These are phyloP conservation scores for Linnemannia schmuckeri DNA, from an alignment of 192 early-diverging fungal genomes.

Conservation along the genomic window DNA sequence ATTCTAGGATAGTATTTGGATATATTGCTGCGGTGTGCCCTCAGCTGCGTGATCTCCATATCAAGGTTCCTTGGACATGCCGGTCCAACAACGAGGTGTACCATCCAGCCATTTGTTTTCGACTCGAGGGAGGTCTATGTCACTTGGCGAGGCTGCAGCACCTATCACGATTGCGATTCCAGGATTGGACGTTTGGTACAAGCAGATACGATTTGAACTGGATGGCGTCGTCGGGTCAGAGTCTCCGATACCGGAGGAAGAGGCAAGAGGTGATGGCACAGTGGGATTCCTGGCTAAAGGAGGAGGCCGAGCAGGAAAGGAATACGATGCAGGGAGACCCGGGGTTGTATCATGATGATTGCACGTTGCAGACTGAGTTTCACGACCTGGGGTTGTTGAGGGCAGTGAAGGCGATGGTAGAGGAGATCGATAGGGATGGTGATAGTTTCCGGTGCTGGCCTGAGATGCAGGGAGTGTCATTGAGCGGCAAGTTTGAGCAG, in stretches of 20 bases:
- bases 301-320: not conserved
- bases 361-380: not conserved
- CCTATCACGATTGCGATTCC: not conserved
- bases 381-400: not conserved
- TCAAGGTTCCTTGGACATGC: not conserved
- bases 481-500: not conserved
- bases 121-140: not conserved
- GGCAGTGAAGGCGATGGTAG: not conserved
- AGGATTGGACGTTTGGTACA: not conserved
- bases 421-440: not conserved
- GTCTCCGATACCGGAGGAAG: not conserved
- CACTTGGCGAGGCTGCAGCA: not conserved
- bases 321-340: not conserved
- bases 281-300: not conserved
- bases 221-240: not conserved
- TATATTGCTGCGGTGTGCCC: not conserved
- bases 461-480: not conserved
- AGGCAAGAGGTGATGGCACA: conserved; percentile 1
- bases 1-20: not conserved
- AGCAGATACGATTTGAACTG: not conserved
- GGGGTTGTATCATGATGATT: not conserved
- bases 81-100: not conserved
- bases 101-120: not conserved
- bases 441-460: not conserved
- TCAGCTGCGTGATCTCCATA: not conserved